phyloP scores from a whole-genome alignment of 148 eudicot genomes.

The Spergularia marina region DNA sequence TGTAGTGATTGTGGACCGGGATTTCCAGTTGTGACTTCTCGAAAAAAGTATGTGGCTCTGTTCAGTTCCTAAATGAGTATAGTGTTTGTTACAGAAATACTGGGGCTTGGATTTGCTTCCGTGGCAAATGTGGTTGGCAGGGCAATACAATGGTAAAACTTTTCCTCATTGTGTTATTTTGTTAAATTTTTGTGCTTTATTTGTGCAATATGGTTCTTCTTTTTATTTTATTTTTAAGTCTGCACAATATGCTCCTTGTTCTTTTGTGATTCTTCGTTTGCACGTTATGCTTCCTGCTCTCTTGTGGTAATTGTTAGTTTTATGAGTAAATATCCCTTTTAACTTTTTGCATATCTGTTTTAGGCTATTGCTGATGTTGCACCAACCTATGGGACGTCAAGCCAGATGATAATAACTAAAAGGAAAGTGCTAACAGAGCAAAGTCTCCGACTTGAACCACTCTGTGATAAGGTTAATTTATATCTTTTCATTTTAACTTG shows the following conservation, averaged over 20 bases:
- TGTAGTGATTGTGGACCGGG: too few relatives aligned
- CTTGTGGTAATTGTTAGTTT: not conserved
- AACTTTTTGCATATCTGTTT: slow-evolving; percentile 23
- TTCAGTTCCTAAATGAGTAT: not conserved
- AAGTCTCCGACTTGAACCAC: slow-evolving; percentile 60
- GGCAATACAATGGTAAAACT: slow-evolving; percentile 48
- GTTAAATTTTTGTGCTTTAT: not conserved
- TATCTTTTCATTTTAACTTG: not conserved
- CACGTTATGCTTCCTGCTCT: not conserved
- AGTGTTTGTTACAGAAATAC: slow-evolving; percentile 35
- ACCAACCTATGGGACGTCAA: slow-evolving; percentile 41
- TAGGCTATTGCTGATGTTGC: slow-evolving; percentile 61
- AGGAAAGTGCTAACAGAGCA: slow-evolving; percentile 50
- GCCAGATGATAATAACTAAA: slow-evolving; percentile 31
- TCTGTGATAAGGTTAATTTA: slow-evolving; percentile 52
- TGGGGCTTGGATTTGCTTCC: slow-evolving; percentile 62
- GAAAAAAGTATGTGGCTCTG: not conserved
- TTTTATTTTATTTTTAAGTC: too few relatives aligned
- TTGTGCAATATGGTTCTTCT: not conserved
- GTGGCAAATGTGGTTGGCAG: slow-evolving; percentile 81
- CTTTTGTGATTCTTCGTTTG: too few relatives aligned
- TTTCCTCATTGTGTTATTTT: not conserved
- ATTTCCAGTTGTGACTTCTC: too few relatives aligned
- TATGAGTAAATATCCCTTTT: not conserved
- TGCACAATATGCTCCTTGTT: too few relatives aligned